phyloP scores from a whole-genome alignment of 2,329 filamentous ascomycete species.

The Sporothrix sp. region DNA sequence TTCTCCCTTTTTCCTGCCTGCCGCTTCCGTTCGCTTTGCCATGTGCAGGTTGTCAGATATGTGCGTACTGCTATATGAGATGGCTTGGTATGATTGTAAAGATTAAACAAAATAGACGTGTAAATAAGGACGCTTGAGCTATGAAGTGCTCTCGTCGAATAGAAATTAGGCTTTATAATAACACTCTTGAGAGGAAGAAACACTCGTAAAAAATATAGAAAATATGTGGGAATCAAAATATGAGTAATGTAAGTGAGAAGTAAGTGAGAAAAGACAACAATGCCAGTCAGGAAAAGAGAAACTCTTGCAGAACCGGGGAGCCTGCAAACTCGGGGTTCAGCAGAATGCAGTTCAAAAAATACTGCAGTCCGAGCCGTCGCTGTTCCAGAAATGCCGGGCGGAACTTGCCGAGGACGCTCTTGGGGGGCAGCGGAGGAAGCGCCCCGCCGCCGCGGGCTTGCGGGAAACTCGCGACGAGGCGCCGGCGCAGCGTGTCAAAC shows the following conservation, averaged over 20 bases:
- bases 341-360: conserved; percentile 89
- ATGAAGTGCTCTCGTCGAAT: too few relatives aligned
- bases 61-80: too few relatives aligned
- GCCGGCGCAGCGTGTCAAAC: conserved; percentile 71
- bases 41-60: neutral
- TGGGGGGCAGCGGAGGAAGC: conserved; percentile 84
- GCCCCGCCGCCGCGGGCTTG: conserved; percentile 57
- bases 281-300: conserved; percentile 55
- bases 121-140: too few relatives aligned
- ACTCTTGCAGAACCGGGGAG: conserved; percentile 84
- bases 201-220: too few relatives aligned
- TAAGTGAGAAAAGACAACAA: too few relatives aligned
- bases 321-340: conserved; percentile 90
- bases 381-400: conserved; percentile 76
- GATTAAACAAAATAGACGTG: too few relatives aligned
- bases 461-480: conserved; percentile 72
- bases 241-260: too few relatives aligned
- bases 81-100: too few relatives aligned
- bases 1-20: neutral
- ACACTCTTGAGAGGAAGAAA: too few relatives aligned
- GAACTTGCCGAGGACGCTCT: conserved; percentile 83
- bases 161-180: too few relatives aligned
- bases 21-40: neutral
- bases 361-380: conserved; percentile 70
- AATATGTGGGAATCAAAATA: too few relatives aligned